These are phyloP conservation scores for Viola pubescens DNA, from an alignment of 441 rosid genomes.

Conservation along the genomic window DNA sequence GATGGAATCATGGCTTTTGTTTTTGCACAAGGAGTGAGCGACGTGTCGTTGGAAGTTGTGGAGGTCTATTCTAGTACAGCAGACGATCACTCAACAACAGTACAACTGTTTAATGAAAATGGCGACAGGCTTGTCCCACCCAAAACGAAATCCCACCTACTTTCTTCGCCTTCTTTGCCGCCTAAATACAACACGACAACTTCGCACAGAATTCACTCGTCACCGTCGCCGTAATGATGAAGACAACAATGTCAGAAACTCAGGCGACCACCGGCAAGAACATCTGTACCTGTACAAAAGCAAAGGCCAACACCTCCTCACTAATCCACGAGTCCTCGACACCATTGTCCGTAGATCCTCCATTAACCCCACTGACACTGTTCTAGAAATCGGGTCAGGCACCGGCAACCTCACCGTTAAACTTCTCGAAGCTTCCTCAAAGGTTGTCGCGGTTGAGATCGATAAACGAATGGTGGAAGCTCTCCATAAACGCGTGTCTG, in stretches of 20 bases:
- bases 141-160: no score
- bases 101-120: no score
- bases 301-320: constrained; percentile 90
- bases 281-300: constrained; percentile 51
- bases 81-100: no score
- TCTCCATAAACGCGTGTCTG: constrained; percentile 47
- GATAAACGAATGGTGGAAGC: constrained; percentile 71
- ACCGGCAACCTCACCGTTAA: constrained; percentile 84
- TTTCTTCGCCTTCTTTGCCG: no score
- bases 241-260: constrained; percentile 7
- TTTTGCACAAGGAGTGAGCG: no score
- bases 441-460: constrained; percentile 64
- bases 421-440: constrained; percentile 50
- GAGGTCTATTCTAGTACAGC: no score
- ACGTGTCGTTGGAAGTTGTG: no score
- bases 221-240: constrained; percentile 5
- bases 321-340: constrained; percentile 67
- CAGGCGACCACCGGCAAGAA: constrained; percentile 20
- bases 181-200: constrained; percentile 12
- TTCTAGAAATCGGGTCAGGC: constrained; percentile 81
- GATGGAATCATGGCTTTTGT: no score
- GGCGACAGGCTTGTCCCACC: no score
- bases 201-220: constrained; percentile 22
- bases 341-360: constrained; percentile 49
- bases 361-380: constrained; percentile 39